A percentile compares a stretch with the other conserved stretches of the same genome.
Evolutionary conservation across 805 yeast species (phyloP).

Genomic region (Starmerella bombicola): DNA sequence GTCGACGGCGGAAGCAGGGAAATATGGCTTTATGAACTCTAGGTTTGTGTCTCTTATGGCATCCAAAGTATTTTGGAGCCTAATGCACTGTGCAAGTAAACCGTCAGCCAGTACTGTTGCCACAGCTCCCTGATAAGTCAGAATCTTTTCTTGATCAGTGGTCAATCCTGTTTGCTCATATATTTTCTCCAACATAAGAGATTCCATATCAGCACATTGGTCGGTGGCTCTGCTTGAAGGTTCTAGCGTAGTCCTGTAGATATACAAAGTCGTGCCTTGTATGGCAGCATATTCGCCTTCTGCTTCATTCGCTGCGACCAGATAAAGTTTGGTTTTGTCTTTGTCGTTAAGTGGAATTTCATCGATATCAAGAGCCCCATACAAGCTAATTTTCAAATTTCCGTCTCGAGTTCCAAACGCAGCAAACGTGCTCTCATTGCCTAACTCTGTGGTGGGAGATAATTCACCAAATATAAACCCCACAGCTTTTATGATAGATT

Average conservation of each 20-base stretch:
- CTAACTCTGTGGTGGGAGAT: not conserved
- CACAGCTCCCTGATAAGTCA: not conserved
- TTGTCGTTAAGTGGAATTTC: constrained; percentile 10
- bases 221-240: not conserved
- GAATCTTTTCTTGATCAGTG: not conserved
- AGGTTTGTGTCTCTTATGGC: not conserved
- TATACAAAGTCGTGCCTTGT: constrained; percentile 2
- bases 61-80: not conserved
- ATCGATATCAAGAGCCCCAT: constrained; percentile 30
- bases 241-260: not conserved
- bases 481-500: not conserved
- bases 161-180: not conserved
- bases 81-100: not conserved
- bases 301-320: constrained; percentile 1
- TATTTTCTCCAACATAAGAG: not conserved
- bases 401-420: constrained; percentile 24
- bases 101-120: not conserved
- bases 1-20: not conserved
- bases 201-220: not conserved
- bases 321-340: constrained; percentile 2
- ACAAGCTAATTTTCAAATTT: constrained; percentile 25
- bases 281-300: constrained; percentile 10
- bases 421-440: constrained; percentile 20
- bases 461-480: not conserved
- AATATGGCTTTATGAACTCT: not conserved